Evolutionary conservation across 208 protist genomes (phyloP).

Genomic region (Tetramitus jugosus): DNA sequence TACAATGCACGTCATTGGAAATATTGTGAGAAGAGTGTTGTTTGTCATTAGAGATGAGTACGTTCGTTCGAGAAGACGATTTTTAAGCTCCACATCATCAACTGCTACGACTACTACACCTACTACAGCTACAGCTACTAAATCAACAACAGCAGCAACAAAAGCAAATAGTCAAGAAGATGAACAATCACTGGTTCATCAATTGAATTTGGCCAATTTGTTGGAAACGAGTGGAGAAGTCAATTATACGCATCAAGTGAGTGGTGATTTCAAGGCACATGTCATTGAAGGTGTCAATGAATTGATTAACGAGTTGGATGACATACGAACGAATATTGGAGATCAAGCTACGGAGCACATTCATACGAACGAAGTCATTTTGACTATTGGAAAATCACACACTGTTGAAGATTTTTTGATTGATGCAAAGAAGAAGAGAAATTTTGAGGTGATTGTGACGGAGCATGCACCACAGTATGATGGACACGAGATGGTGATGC

Average conservation of each 20-base stretch:
- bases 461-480: slow-evolving; percentile 66
- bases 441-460: slow-evolving; percentile 84
- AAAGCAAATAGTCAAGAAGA: too few species aligned
- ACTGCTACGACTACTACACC: background rate
- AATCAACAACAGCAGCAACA: background rate
- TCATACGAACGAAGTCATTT: slow-evolving; percentile 53
- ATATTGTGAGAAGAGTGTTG: slow-evolving; percentile 64
- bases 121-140: too few species aligned
- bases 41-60: slow-evolving; percentile 67
- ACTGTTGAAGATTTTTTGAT: slow-evolving; percentile 61
- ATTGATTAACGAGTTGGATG: slow-evolving; percentile 54
- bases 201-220: background rate
- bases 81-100: too few species aligned
- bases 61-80: slow-evolving; percentile 25
- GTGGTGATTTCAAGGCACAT: slow-evolving; percentile 32
- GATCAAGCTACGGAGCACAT: slow-evolving; percentile 45
- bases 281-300: slow-evolving; percentile 51
- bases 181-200: background rate
- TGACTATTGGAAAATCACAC: slow-evolving; percentile 58
- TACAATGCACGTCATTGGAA: slow-evolving; percentile 50
- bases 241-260: slow-evolving; percentile 2
- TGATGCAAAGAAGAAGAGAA: slow-evolving; percentile 47
- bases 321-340: slow-evolving; percentile 39
- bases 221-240: background rate
- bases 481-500: slow-evolving; percentile 61